phyloP scores from a whole-genome alignment of 495 filamentous ascomycete species.

The Tuber umbilicatum region DNA sequence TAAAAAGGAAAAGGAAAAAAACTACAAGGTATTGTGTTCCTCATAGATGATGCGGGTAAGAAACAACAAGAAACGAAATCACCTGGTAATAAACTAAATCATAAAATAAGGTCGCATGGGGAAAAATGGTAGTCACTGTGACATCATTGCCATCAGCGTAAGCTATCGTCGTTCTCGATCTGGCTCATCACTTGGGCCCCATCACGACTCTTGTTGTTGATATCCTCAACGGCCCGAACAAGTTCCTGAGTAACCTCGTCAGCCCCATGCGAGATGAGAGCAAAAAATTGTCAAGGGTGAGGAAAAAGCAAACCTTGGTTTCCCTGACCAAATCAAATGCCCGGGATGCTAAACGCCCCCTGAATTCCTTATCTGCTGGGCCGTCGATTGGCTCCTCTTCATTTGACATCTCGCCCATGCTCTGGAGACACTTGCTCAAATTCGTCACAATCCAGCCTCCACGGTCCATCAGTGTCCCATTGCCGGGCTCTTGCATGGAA shows the following conservation, averaged over 20 bases:
- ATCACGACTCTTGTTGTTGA: constrained; percentile 30
- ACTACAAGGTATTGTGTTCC: not conserved
- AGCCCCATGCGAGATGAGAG: not conserved
- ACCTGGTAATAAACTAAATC: not conserved
- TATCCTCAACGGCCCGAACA: constrained; percentile 40
- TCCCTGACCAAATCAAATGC: constrained; percentile 81
- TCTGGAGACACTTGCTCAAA: constrained; percentile 58
- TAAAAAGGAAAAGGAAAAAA: not conserved
- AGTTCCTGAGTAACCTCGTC: constrained; percentile 18
- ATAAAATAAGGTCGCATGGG: not conserved
- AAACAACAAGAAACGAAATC: not conserved
- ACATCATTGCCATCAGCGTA: not conserved
- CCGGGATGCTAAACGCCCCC: constrained; percentile 67
- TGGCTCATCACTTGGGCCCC: not conserved
- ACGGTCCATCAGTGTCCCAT: constrained; percentile 49
- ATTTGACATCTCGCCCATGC: constrained; percentile 60
- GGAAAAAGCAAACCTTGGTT: constrained; percentile 50
- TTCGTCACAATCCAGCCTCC: constrained; percentile 57
- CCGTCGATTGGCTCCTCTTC: constrained; percentile 50
- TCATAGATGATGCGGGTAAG: constrained; percentile 9
- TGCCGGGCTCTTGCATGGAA: constrained; percentile 48
- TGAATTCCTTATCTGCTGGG: constrained; percentile 55
- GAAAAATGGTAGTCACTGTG: not conserved
- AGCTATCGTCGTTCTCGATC: not conserved
- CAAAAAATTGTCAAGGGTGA: not conserved